Conservation (phyloP, 208 protist genomes). For the Crithidia mellificae region DNA sequence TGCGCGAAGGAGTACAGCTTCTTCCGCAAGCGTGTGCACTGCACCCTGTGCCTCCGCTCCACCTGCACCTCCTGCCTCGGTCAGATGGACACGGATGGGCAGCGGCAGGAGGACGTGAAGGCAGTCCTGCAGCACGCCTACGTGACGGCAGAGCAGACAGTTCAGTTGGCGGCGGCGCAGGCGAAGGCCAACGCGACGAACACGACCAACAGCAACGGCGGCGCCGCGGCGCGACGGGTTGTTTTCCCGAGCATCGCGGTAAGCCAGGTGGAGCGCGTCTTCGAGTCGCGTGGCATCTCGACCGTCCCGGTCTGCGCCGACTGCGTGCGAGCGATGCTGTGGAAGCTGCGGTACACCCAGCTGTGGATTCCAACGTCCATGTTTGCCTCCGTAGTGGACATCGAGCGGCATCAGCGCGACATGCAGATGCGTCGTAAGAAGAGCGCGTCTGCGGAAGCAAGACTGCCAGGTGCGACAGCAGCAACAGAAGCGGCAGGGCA, state of each 20-base stretch:
- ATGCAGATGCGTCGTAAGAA: constrained; percentile 12
- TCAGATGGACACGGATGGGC: constrained; percentile 44
- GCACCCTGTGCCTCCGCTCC: constrained; percentile 63
- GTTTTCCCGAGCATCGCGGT: constrained; percentile 24
- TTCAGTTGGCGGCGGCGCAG: constrained; percentile 22
- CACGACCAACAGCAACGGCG: not conserved
- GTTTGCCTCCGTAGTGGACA: constrained; percentile 45
- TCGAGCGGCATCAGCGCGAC: constrained; percentile 20
- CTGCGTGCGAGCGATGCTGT: constrained; percentile 54
- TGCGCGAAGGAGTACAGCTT: constrained; percentile 75
- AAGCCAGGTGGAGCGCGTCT: constrained; percentile 26
- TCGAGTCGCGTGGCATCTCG: constrained; percentile 19
- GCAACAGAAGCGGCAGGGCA: no score
- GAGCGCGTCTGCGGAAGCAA: not conserved
- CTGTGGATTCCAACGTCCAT: constrained; percentile 76
- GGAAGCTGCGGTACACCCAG: constrained; percentile 49
- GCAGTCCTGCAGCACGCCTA: constrained; percentile 33
- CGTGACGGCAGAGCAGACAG: constrained; percentile 19
- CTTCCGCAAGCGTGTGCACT: constrained; percentile 64
- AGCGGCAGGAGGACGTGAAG: constrained; percentile 41
- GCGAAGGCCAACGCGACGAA: constrained; percentile 3
- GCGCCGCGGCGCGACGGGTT: not conserved
- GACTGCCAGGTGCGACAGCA: no score
- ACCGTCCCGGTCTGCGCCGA: constrained; percentile 64
- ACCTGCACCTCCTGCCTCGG: constrained; percentile 66